Percentiles rank a stretch among this genome's conserved stretches.
Evolutionary conservation across 352 stramenopile genomes (phyloP).

Genomic region (Phytophthora sansomeana): DNA sequence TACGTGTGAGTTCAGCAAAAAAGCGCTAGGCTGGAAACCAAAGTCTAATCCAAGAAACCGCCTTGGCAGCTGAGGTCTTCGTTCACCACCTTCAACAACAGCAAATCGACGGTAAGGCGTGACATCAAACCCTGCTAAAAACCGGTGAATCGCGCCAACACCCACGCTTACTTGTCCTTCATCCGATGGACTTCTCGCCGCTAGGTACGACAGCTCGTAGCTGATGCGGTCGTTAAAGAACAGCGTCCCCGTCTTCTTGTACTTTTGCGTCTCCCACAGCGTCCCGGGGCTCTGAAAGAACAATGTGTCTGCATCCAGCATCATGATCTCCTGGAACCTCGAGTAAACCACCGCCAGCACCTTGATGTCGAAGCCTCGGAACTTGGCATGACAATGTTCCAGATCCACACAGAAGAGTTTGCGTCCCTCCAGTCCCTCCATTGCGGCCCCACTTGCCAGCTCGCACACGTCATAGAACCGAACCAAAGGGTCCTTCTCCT

Average conservation of each 20-base stretch:
- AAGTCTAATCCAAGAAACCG: conserved; percentile 25
- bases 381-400: conserved; percentile 50
- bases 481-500: conserved; percentile 30
- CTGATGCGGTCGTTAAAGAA: conserved; percentile 72
- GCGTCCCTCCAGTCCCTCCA: conserved; percentile 4
- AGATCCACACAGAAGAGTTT: conserved; percentile 55
- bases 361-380: conserved; percentile 68
- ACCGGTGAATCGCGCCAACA: conserved; percentile 43
- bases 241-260: conserved; percentile 51
- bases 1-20: conserved; percentile 44
- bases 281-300: conserved; percentile 53
- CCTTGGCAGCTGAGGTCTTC: not conserved
- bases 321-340: conserved; percentile 55
- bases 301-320: conserved; percentile 60
- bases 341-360: conserved; percentile 52
- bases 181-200: conserved; percentile 10
- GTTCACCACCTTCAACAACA: conserved; percentile 1
- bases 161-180: conserved; percentile 4
- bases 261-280: conserved; percentile 44
- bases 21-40: conserved; percentile 41
- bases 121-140: conserved; percentile 51
- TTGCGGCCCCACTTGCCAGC: conserved; percentile 22
- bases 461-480: conserved; percentile 64
- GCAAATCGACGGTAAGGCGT: conserved; percentile 19
- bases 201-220: conserved; percentile 43